These are phyloP conservation scores for Malassezia furfur DNA, from an alignment of 1,284 basidiomycete genomes.

Conservation along the genomic window DNA sequence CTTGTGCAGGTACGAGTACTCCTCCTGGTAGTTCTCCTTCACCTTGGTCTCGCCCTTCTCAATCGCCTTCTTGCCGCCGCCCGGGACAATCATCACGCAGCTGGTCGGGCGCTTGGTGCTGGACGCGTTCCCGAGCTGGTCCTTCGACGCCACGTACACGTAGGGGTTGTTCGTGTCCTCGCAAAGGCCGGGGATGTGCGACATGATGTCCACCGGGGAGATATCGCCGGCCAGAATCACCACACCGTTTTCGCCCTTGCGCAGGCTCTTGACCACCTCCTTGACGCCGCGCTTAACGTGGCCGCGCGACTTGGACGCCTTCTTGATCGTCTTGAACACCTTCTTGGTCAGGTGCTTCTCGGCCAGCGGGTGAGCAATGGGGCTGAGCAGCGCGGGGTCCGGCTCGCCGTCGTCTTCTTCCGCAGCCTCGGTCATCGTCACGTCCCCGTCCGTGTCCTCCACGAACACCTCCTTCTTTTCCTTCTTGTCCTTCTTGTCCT, in stretches of 20 bases:
- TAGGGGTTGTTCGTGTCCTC: constrained; percentile 94
- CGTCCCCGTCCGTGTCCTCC: constrained; percentile 26
- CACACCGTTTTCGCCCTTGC: constrained; percentile 54
- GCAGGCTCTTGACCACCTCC: constrained; percentile 46
- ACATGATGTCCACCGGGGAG: constrained; percentile 94
- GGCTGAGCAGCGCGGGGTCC: constrained; percentile 19
- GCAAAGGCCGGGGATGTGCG: constrained; percentile 84
- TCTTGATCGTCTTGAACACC: constrained; percentile 47
- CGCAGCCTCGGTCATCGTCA: constrained; percentile 18
- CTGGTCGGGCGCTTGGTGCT: constrained; percentile 96
- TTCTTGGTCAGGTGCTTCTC: constrained; percentile 40
- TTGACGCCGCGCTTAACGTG: constrained; percentile 48
- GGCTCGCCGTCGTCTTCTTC: constrained; percentile 24
- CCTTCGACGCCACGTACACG: constrained; percentile 56
- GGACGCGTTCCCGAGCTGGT: constrained; percentile 77
- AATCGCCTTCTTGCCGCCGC: constrained; percentile 58
- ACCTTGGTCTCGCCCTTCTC: constrained; percentile 55
- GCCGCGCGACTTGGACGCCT: constrained; percentile 44
- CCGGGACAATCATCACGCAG: constrained; percentile 71
- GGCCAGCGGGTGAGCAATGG: constrained; percentile 44
- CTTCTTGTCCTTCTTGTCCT: constrained; percentile 30
- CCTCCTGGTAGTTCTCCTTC: constrained; percentile 68
- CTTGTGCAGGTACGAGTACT: constrained; percentile 71
- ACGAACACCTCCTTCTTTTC: constrained; percentile 17
- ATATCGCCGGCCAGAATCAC: constrained; percentile 93